Evolutionary conservation across 768 basidiomycete genomes (phyloP), one percentile per base, ranked within the genome.

Genomic region (Tricholoma sp.): DNA sequence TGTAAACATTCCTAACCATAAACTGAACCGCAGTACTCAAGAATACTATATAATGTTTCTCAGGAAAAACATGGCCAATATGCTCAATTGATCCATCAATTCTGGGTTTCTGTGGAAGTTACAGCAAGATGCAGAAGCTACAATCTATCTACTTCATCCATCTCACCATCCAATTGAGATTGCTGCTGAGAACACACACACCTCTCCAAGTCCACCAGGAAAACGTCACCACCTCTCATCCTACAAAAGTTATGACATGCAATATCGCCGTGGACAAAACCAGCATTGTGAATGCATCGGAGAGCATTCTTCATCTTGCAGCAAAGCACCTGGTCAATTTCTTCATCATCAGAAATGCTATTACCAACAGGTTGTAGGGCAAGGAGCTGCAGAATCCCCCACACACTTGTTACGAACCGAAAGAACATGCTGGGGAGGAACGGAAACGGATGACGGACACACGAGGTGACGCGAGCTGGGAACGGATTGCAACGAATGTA

Each of bases 371-470:
- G 45, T 27, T 60, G 58, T 24, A 64, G 61, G 24, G 52, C 63
- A 57, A 64, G 60, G 53, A 62, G 29, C 9, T 55, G 57, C 32
- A 64, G 59, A 52, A 63, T 63, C 32, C 61, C 63, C 61, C 61
- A 64, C 46, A 64, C 53, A 35, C 49, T 43, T n/a, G n/a, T n/a
- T n/a, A n/a, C n/a, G n/a, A n/a, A n/a, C n/a, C n/a, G n/a, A n/a
- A n/a, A n/a, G n/a, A n/a, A n/a, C n/a, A n/a, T n/a, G n/a, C n/a
- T n/a, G n/a, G n/a, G n/a, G n/a, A n/a, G n/a, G n/a, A n/a, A n/a
- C n/a, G n/a, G n/a, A n/a, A n/a, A n/a, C n/a, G n/a, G n/a, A n/a
- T n/a, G n/a, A n/a, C n/a, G n/a, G n/a, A n/a, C n/a, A n/a, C n/a
- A n/a, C n/a, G n/a, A n/a, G n/a, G n/a, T n/a, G n/a, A n/a, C n/a